phyloP scores from a whole-genome alignment of 1,139 yeast genomes.

The Blastobotrys aristatus region DNA sequence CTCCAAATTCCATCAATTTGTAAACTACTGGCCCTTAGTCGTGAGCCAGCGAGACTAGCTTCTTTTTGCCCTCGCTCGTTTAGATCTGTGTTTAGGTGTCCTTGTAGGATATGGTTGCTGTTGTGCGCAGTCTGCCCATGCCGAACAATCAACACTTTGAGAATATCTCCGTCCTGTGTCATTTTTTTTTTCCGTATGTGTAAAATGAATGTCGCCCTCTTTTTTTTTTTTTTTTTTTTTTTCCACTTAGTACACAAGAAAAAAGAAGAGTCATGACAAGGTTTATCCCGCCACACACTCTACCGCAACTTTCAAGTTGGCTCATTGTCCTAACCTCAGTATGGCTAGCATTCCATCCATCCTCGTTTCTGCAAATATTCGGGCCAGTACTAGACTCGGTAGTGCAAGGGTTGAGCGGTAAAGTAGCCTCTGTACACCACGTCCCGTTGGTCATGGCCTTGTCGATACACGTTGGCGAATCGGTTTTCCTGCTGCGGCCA shows the following conservation, averaged over 20 bases:
- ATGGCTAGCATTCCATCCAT: background rate
- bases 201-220: no score
- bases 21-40: constrained; percentile 16
- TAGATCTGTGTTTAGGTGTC: constrained; percentile 45
- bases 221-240: no score
- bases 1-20: constrained; percentile 29
- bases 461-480: constrained; percentile 31
- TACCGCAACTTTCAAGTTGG: background rate
- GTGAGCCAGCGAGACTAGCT: constrained; percentile 25
- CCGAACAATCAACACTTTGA: constrained; percentile 60
- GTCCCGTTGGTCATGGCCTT: constrained; percentile 12
- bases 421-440: background rate
- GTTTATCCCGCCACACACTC: background rate
- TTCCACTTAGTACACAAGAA: no score
- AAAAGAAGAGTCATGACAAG: background rate
- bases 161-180: constrained; percentile 13
- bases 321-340: background rate
- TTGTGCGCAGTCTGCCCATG: constrained; percentile 82
- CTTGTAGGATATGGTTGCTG: constrained; percentile 61
- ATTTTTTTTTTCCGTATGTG: no score
- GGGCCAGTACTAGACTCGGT: background rate
- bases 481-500: constrained; percentile 23
- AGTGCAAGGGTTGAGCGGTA: background rate
- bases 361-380: background rate
- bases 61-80: constrained; percentile 26